These are phyloP conservation scores for Chimonanthus praecox DNA, from an alignment of 164 flowering plant genomes.

Conservation along the genomic window DNA sequence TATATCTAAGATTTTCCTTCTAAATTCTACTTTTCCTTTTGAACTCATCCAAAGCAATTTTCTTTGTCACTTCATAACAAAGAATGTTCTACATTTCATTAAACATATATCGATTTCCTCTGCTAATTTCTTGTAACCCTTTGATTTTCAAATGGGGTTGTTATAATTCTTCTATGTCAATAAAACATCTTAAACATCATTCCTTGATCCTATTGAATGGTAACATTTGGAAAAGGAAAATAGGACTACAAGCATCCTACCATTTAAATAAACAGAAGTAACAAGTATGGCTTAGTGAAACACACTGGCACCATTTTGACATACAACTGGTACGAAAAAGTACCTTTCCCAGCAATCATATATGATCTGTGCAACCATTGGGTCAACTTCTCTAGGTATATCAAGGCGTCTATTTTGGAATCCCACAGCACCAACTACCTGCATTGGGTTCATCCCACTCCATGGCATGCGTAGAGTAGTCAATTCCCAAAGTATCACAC, in stretches of 20 bases:
- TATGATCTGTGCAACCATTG: conserved; percentile 68
- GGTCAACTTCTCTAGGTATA: conserved; percentile 73
- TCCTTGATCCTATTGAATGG: no score
- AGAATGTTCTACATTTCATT: no score
- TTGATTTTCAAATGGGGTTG: no score
- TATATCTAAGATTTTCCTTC: no score
- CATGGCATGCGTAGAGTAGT: conserved; percentile 75
- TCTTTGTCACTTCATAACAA: no score
- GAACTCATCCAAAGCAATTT: no score
- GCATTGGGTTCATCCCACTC: conserved; percentile 96
- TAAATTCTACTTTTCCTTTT: no score
- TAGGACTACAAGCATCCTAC: neutral
- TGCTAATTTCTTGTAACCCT: no score
- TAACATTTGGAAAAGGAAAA: no score
- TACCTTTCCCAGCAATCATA: conserved; percentile 89
- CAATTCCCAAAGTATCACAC: conserved; percentile 95
- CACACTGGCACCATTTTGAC: neutral
- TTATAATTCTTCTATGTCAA: no score
- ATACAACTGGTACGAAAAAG: conserved; percentile 7
- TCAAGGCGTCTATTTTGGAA: conserved; percentile 87
- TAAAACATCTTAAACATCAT: no score
- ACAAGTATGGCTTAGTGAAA: neutral
- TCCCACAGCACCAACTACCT: conserved; percentile 98
- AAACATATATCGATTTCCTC: no score
- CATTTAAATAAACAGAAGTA: neutral